A percentile compares a stretch with the other conserved stretches of the same genome.
Conservation (phyloP, 2,329 filamentous ascomycete genomes). For the Chaetomium globosum region DNA sequence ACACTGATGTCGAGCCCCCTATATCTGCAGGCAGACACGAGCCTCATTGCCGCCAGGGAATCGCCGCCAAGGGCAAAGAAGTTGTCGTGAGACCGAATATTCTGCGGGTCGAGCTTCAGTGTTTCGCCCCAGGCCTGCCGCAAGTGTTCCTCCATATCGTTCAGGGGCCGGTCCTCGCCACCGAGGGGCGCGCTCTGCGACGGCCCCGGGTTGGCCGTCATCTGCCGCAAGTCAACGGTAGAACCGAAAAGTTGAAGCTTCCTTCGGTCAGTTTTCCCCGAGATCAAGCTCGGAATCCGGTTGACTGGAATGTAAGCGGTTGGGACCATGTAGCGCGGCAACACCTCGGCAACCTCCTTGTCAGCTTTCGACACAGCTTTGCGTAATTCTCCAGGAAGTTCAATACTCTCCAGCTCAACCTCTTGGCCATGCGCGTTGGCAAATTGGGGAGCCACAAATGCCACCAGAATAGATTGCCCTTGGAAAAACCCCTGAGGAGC, state of each 20-base stretch:
- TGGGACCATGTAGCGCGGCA: slow-evolving; percentile 46
- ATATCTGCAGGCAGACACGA: slow-evolving; percentile 50
- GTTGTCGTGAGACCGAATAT: slow-evolving; percentile 45
- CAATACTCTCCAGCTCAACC: slow-evolving; percentile 26
- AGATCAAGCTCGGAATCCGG: slow-evolving; percentile 47
- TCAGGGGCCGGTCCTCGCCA: slow-evolving; percentile 32
- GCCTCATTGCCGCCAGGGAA: slow-evolving; percentile 56
- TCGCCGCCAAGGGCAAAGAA: slow-evolving; percentile 56
- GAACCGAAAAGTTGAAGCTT: slow-evolving; percentile 43
- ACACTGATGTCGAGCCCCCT: slow-evolving; percentile 48
- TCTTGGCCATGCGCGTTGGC: slow-evolving; percentile 25
- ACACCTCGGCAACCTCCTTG: slow-evolving; percentile 29
- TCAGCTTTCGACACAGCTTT: slow-evolving; percentile 31
- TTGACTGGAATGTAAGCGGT: slow-evolving; percentile 48
- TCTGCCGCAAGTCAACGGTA: slow-evolving; percentile 21
- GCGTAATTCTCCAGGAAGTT: slow-evolving; percentile 23
- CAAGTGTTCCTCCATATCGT: slow-evolving; percentile 41
- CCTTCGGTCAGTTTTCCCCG: slow-evolving; percentile 51
- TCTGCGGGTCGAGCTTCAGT: slow-evolving; percentile 25
- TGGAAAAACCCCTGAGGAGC: slow-evolving; percentile 26
- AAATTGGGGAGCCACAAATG: slow-evolving; percentile 38
- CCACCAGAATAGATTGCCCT: slow-evolving; percentile 39
- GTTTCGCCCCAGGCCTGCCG: slow-evolving; percentile 42
- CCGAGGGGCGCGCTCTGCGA: neutral
- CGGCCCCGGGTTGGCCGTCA: slow-evolving; percentile 25